These are phyloP conservation scores for Cladophialophora immunda DNA, from an alignment of 2,329 filamentous ascomycete species.

Conservation along the genomic window DNA sequence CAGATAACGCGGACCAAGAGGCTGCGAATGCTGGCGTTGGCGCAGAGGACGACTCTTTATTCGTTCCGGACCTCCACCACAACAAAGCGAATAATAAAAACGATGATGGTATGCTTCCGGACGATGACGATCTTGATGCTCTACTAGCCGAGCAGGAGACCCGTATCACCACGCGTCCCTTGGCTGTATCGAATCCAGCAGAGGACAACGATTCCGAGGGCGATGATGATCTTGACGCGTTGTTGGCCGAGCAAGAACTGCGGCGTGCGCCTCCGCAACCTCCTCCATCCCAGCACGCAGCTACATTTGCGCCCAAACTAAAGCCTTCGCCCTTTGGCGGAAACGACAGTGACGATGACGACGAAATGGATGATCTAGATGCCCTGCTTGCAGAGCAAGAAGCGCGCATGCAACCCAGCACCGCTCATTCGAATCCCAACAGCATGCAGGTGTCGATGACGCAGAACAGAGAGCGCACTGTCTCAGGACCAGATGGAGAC, in stretches of 20 bases:
- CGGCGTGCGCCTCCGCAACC: constrained; percentile 9
- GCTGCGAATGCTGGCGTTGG: constrained; percentile 2
- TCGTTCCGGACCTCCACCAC: constrained; percentile 25
- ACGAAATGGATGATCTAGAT: constrained; percentile 26
- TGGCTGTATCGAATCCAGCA: constrained; percentile 4
- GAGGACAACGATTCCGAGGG: constrained; percentile 36
- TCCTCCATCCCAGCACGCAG: background rate
- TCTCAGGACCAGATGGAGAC: background rate
- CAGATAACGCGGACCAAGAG: constrained; percentile 14
- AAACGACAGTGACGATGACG: constrained; percentile 24
- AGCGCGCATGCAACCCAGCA: background rate
- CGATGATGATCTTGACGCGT: constrained; percentile 42
- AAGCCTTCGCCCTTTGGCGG: constrained; percentile 21
- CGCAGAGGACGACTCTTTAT: constrained; percentile 31
- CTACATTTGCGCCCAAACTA: constrained; percentile 8
- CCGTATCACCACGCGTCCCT: background rate
- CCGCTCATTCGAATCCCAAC: constrained; percentile 4
- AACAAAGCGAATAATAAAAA: background rate
- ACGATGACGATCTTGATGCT: constrained; percentile 37
- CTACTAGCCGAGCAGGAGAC: constrained; percentile 36
- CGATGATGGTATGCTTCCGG: constrained; percentile 23
- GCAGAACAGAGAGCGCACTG: background rate
- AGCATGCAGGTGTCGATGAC: background rate
- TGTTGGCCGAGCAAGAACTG: constrained; percentile 40
- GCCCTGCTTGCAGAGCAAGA: constrained; percentile 34